phyloP scores from a whole-genome alignment of 2,329 filamentous ascomycete species.

The Arthrobotrys conoides region DNA sequence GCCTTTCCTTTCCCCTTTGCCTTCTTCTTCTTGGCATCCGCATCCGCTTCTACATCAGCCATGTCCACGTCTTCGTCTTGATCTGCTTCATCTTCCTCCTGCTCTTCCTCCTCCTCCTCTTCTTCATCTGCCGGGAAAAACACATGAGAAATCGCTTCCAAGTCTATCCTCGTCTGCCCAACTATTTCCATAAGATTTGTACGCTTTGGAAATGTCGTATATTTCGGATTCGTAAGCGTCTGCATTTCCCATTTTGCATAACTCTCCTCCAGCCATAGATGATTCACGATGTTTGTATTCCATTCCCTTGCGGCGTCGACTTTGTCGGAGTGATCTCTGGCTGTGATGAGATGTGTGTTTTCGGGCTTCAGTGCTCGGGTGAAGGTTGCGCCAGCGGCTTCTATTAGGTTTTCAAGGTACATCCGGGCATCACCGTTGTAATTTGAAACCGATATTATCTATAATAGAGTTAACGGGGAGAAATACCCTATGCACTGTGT shows the following conservation, averaged over 20 bases:
- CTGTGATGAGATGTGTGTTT: constrained; percentile 95
- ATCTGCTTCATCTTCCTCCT: constrained; percentile 67
- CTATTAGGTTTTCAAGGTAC: constrained; percentile 92
- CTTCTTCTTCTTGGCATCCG: constrained; percentile 49
- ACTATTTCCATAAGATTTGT: constrained; percentile 95
- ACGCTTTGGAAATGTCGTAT: constrained; percentile 86
- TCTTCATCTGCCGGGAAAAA: constrained; percentile 70
- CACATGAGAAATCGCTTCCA: constrained; percentile 78
- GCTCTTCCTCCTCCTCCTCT: constrained; percentile 60
- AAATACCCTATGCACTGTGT: not conserved
- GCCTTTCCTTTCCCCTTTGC: constrained; percentile 11
- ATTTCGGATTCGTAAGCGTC: constrained; percentile 79
- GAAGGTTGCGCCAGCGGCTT: constrained; percentile 85
- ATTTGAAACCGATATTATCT: constrained; percentile 89
- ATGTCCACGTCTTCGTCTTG: constrained; percentile 67
- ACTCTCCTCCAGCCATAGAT: constrained; percentile 97
- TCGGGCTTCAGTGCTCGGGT: constrained; percentile 96
- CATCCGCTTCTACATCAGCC: constrained; percentile 67
- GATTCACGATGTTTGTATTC: constrained; percentile 90
- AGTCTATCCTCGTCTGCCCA: constrained; percentile 86
- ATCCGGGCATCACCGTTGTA: constrained; percentile 94
- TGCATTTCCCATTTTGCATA: constrained; percentile 89
- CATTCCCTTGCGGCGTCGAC: constrained; percentile 92
- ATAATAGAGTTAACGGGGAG: constrained; percentile 61
- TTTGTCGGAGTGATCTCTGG: constrained; percentile 89